Conservation (phyloP, 2,329 filamentous ascomycete species). For the Trichoderma gracile region DNA sequence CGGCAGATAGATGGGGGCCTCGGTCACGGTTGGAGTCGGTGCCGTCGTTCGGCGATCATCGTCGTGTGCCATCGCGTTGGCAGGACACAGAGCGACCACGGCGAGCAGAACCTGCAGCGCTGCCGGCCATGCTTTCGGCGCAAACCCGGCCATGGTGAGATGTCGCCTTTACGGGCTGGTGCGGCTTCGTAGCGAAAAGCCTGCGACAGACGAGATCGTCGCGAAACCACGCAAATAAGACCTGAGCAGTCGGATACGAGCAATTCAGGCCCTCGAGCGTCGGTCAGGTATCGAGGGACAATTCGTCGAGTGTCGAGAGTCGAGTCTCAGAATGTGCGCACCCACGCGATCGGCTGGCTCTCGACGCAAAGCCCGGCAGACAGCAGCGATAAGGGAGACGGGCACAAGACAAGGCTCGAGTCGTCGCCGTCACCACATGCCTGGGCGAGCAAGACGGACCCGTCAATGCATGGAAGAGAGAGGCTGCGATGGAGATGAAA, state of each 20-base stretch:
- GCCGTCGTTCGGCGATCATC: constrained; percentile 16
- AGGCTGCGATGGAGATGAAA: background rate
- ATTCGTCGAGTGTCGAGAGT: background rate
- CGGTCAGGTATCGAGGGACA: background rate
- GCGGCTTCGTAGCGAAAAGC: background rate
- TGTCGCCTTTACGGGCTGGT: background rate
- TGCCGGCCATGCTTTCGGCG: constrained; percentile 18
- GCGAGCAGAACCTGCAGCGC: constrained; percentile 34
- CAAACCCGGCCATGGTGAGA: background rate
- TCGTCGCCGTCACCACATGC: constrained; percentile 1
- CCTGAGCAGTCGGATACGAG: background rate
- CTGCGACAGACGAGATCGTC: background rate
- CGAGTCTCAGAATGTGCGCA: background rate
- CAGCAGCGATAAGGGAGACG: background rate
- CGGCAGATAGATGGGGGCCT: constrained; percentile 49
- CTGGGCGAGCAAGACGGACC: background rate
- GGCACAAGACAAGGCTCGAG: background rate
- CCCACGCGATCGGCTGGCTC: background rate
- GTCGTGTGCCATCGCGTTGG: constrained; percentile 29
- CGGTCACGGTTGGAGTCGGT: constrained; percentile 37
- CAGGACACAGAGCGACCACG: constrained; percentile 26
- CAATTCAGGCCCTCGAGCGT: background rate
- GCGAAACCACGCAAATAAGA: background rate
- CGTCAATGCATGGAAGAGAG: background rate
- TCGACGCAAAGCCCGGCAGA: background rate